Percentiles rank a stretch among this genome's conserved stretches.
phyloP scores from a whole-genome alignment of 2,329 filamentous ascomycete genomes.

The Chalara sp. region DNA sequence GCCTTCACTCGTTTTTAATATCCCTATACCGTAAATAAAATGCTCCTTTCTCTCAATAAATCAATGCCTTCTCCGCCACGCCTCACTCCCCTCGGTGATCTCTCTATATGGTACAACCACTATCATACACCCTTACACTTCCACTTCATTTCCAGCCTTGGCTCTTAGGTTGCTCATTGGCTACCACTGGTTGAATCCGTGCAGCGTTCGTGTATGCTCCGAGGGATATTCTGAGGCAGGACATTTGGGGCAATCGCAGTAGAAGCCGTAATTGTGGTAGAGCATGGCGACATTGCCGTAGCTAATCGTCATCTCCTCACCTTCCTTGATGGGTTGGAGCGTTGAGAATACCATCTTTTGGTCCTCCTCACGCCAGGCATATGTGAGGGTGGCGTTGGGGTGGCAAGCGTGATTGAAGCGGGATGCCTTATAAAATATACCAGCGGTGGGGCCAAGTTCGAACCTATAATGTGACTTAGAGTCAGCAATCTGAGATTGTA shows the following conservation, averaged over 20 bases:
- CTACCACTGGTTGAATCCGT: neutral
- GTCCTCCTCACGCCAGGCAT: slow-evolving; percentile 23
- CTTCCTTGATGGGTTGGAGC: slow-evolving; percentile 30
- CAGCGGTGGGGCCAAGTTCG: slow-evolving; percentile 13
- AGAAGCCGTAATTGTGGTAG: slow-evolving; percentile 42
- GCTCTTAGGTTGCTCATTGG: neutral
- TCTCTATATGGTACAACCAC: too few relatives aligned
- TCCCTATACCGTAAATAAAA: too few relatives aligned
- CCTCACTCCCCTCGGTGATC: too few relatives aligned
- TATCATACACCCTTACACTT: too few relatives aligned
- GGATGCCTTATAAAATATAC: slow-evolving; percentile 44
- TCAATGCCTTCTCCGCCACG: too few relatives aligned
- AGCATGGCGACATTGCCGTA: slow-evolving; percentile 39
- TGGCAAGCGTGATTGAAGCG: slow-evolving; percentile 54
- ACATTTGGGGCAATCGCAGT: slow-evolving; percentile 44
- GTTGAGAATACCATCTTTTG: slow-evolving; percentile 37
- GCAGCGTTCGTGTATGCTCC: too few relatives aligned
- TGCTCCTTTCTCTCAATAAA: too few relatives aligned
- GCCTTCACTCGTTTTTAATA: too few relatives aligned
- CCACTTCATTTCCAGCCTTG: too few relatives aligned
- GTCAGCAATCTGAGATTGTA: neutral
- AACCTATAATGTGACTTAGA: slow-evolving; percentile 12
- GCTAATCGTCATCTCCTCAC: slow-evolving; percentile 44
- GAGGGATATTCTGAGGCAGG: neutral
- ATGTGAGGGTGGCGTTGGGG: slow-evolving; percentile 37